Conservation (phyloP, 139 green algal species). For the Yamagishiella unicocca region DNA sequence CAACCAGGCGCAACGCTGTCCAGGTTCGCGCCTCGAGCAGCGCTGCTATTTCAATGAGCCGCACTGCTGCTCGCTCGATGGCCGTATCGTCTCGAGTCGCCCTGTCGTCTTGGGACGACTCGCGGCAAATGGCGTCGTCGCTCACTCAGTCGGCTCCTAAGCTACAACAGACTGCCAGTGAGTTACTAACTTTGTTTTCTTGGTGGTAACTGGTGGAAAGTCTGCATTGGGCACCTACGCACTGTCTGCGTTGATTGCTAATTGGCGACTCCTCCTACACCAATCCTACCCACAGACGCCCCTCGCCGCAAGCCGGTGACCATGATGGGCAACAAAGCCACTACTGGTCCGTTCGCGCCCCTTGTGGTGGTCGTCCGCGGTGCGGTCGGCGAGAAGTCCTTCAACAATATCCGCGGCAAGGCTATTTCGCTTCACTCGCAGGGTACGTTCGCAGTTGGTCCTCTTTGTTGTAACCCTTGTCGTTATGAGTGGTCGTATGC, state of each 20-base stretch:
- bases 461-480: too few relatives aligned
- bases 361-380: conserved; percentile 86
- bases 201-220: too few relatives aligned
- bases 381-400: conserved; percentile 93
- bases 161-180: conserved; percentile 32
- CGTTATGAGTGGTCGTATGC: too few relatives aligned
- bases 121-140: conserved; percentile 16
- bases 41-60: not conserved
- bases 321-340: conserved; percentile 87
- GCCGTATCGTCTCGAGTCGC: conserved; percentile 44
- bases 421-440: conserved; percentile 98
- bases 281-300: conserved; percentile 7
- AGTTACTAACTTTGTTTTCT: too few relatives aligned
- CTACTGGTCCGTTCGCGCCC: conserved; percentile 90
- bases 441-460: conserved; percentile 68
- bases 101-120: conserved; percentile 51
- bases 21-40: not conserved
- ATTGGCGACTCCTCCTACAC: not conserved
- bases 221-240: too few relatives aligned
- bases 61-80: not conserved
- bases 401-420: conserved; percentile 98
- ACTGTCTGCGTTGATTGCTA: not conserved
- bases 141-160: conserved; percentile 36
- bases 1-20: conserved; percentile 7
- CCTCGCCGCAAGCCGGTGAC: conserved; percentile 52